Percentiles rank a stretch among this genome's conserved stretches.
Conservation (phyloP, 2,329 filamentous ascomycete genomes). For the Blastomyces gilchristii region DNA sequence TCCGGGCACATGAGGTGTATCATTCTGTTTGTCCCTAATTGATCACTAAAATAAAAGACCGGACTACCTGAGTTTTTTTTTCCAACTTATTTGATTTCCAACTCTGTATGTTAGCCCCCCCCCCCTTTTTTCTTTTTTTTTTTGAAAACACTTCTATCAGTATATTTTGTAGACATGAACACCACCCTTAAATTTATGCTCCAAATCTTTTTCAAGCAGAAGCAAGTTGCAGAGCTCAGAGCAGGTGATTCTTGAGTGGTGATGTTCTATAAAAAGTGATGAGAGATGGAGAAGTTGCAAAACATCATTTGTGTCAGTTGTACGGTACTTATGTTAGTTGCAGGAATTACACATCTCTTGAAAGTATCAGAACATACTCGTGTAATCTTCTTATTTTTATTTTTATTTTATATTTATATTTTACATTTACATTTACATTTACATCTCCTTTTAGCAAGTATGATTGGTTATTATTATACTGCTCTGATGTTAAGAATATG, state of each 20-base stretch:
- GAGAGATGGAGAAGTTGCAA: background rate
- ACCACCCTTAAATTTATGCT: background rate
- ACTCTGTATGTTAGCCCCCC: background rate
- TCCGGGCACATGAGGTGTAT: constrained; percentile 40
- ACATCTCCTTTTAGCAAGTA: too few relatives aligned
- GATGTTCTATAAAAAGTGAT: background rate
- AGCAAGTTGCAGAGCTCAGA: background rate
- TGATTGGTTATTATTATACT: too few relatives aligned
- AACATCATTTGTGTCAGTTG: background rate
- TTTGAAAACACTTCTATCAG: background rate
- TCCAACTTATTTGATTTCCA: background rate
- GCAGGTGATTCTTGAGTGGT: background rate
- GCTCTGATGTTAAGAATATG: too few relatives aligned
- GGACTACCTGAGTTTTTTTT: too few relatives aligned
- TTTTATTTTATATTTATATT: too few relatives aligned
- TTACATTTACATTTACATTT: too few relatives aligned
- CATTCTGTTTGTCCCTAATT: constrained; percentile 26
- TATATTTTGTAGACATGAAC: too few relatives aligned
- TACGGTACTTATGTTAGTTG: background rate
- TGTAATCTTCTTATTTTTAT: too few relatives aligned
- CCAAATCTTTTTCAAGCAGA: background rate
- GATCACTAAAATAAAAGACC: too few relatives aligned
- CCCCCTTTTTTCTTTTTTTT: background rate
- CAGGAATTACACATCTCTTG: background rate
- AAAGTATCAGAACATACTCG: background rate